Conservation (phyloP, 2,329 filamentous ascomycete genomes). For the Leptoxyphium fumago region DNA sequence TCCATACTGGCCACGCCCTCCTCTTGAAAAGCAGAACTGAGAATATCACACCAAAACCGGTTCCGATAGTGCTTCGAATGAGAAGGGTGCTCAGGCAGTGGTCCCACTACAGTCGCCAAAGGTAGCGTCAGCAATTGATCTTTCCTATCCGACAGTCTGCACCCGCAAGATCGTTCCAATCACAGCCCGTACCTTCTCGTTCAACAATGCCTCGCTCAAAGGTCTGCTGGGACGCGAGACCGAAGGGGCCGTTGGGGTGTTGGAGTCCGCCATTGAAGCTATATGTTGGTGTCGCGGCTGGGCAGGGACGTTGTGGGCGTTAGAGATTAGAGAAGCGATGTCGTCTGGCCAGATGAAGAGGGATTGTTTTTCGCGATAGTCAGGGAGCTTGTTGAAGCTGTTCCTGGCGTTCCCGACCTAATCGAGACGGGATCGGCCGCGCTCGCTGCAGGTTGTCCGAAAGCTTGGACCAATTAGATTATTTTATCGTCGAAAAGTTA, state of each 20-base stretch:
- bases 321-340: not conserved
- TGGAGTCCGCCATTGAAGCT: slow-evolving; percentile 41
- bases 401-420: not conserved
- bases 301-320: not conserved
- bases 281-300: not conserved
- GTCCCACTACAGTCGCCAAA: slow-evolving; percentile 60
- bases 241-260: slow-evolving; percentile 34
- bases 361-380: not conserved
- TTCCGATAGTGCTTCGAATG: slow-evolving; percentile 89
- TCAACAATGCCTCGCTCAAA: slow-evolving; percentile 92
- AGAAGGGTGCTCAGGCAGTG: slow-evolving; percentile 94
- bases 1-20: slow-evolving; percentile 91
- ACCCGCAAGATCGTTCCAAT: not conserved
- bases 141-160: not conserved
- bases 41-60: slow-evolving; percentile 96
- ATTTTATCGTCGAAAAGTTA: not conserved
- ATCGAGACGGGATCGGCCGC: not conserved
- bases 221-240: slow-evolving; percentile 59
- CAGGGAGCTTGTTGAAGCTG: not conserved
- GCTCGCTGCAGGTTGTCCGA: not conserved
- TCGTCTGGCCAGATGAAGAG: too few species aligned
- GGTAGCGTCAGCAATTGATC: not conserved
- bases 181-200: slow-evolving; percentile 70
- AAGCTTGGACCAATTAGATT: not conserved
- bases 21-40: slow-evolving; percentile 97